phyloP scores from a whole-genome alignment of 352 stramenopile genomes.

The Phytophthora sp. region DNA sequence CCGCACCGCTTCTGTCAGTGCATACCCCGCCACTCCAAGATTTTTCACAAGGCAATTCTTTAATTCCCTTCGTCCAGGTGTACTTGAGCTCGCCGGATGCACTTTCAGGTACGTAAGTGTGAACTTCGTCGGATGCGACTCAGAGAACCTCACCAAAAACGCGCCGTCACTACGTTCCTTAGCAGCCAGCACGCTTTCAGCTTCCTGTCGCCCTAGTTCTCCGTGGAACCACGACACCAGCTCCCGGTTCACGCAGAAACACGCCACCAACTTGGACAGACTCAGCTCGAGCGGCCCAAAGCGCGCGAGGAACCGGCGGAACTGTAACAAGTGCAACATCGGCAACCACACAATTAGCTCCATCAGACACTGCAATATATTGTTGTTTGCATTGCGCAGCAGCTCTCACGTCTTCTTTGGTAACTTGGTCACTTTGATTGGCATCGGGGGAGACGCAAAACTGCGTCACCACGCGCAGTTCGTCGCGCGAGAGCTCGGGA shows the following conservation, averaged over 20 bases:
- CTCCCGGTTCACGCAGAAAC: conserved; percentile 63
- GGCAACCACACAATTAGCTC: conserved; percentile 1
- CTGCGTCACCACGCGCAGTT: conserved; percentile 60
- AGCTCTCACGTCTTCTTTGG: conserved; percentile 44
- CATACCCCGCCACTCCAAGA: conserved; percentile 52
- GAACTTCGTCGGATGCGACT: conserved; percentile 80
- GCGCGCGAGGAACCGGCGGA: conserved; percentile 64
- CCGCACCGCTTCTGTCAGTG: conserved; percentile 48
- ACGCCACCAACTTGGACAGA: conserved; percentile 63
- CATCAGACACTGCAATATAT: neutral
- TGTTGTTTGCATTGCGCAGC: neutral
- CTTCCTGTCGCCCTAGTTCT: conserved; percentile 50
- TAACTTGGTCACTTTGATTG: conserved; percentile 49
- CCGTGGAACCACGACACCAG: conserved; percentile 82
- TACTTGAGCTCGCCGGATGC: conserved; percentile 35
- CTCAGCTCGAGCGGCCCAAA: conserved; percentile 72
- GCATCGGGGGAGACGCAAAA: conserved; percentile 55
- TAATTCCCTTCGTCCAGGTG: conserved; percentile 53
- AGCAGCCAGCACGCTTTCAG: conserved; percentile 46
- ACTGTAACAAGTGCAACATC: conserved; percentile 37
- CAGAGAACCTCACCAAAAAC: conserved; percentile 82
- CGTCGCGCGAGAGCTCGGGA: conserved; percentile 56
- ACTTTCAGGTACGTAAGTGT: conserved; percentile 83
- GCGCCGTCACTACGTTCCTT: conserved; percentile 52
- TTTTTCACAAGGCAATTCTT: conserved; percentile 82